A percentile compares a stretch with the other conserved stretches of the same genome.
Evolutionary conservation across 2,329 filamentous ascomycete species (phyloP).

Genomic region (Sporothrix protearum): DNA sequence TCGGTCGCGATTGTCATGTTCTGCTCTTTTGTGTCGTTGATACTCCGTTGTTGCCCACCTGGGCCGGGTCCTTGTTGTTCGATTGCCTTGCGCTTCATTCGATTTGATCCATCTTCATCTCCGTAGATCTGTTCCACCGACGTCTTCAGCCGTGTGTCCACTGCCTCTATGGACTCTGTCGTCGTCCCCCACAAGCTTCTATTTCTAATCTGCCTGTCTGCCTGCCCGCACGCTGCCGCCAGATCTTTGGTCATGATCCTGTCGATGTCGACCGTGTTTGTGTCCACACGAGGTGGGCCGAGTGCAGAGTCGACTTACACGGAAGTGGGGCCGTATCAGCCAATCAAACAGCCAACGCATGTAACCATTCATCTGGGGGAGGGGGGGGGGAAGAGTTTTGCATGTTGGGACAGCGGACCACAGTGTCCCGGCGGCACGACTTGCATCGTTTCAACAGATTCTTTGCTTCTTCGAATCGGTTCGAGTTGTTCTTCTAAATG

Average conservation of each 20-base stretch:
- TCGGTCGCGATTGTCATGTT: not conserved
- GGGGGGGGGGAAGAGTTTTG: too few relatives aligned
- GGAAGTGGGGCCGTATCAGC: not conserved
- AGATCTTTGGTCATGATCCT: constrained; percentile 99
- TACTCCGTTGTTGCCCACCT: not conserved
- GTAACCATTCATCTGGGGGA: not conserved
- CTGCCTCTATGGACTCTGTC: constrained; percentile 82
- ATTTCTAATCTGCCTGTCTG: constrained; percentile 66
- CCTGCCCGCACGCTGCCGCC: constrained; percentile 89
- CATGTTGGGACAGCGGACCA: not conserved
- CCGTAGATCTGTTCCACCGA: not conserved
- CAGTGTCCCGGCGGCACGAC: not conserved
- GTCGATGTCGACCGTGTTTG: constrained; percentile 71
- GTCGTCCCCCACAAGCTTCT: constrained; percentile 95
- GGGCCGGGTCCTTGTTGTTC: constrained; percentile 2
- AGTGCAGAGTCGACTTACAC: not conserved
- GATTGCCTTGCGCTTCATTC: not conserved
- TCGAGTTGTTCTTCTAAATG: not conserved
- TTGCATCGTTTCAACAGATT: not conserved
- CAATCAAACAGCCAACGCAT: not conserved
- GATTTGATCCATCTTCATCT: not conserved
- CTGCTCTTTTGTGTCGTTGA: not conserved
- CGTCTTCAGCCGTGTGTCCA: constrained; percentile 51
- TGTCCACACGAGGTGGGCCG: not conserved
- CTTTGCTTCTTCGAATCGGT: not conserved